Evolutionary conservation across 2,329 filamentous ascomycete species (phyloP).

Genomic region (Colletotrichum shisoi): DNA sequence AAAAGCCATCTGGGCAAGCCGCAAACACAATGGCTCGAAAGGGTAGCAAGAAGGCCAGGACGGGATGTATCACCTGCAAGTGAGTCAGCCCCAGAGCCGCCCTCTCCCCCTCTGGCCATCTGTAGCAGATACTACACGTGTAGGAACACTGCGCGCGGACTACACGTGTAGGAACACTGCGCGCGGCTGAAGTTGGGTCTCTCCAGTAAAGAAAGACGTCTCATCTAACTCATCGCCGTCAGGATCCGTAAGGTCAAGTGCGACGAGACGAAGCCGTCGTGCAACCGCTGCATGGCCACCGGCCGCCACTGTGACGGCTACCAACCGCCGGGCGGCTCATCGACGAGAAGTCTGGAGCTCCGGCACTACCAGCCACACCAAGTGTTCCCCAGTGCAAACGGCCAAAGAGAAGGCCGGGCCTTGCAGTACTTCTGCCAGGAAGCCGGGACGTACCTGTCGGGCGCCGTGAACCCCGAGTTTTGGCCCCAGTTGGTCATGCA

Average conservation of each 20-base stretch:
- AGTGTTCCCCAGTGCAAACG: background rate
- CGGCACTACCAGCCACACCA: background rate
- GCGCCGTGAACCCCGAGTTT: conserved; percentile 31
- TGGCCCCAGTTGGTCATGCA: conserved; percentile 38
- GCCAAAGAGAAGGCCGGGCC: conserved; percentile 15
- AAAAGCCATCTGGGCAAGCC: background rate
- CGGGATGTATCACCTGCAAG: conserved; percentile 65
- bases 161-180: no score
- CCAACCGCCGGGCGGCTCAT: background rate
- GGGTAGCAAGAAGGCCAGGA: conserved; percentile 51
- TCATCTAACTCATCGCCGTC: background rate
- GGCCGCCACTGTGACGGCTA: conserved; percentile 67
- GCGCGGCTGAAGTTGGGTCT: no score
- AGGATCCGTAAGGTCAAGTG: conserved; percentile 66
- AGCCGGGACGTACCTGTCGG: conserved; percentile 29
- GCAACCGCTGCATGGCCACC: conserved; percentile 61
- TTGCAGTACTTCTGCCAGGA: conserved; percentile 23
- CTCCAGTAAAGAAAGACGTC: background rate
- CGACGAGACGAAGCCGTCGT: conserved; percentile 62
- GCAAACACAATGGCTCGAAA: conserved; percentile 28
- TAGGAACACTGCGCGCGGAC: no score
- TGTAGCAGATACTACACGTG: no score
- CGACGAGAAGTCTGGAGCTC: background rate
- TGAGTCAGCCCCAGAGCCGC: conserved; percentile 41
- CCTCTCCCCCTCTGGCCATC: background rate